Evolutionary conservation across 1,139 yeast species (phyloP), one percentile per base, ranked within the genome.

Genomic region (Zygosaccharomyces pseudobailii): DNA sequence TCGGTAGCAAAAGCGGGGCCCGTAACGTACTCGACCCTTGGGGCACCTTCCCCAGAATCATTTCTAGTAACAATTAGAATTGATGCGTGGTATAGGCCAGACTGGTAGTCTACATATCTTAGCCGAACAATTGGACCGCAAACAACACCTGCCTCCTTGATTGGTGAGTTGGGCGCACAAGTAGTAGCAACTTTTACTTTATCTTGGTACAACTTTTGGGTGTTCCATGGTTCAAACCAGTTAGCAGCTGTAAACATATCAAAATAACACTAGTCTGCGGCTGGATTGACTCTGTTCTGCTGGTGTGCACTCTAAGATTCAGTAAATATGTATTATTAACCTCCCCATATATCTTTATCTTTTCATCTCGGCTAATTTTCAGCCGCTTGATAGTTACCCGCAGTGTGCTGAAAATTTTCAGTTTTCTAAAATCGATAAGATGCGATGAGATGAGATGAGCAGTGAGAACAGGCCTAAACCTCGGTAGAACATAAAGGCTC

Each of bases 41-140:
- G 71, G 3, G 55, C 48, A 1, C 40, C 46, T 30, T 39, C 27
- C 40, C 49, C 8, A 30, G 40, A 38, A 57, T 53, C 21, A 46
- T 46, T 46, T 47, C 59, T 65, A 54, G 50, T 67, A 59, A 42
- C 70, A 52, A 40, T 62, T 65, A 87, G 57, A 21, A 86, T 70
- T 1, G 86, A 71, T 1, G 82, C 96, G 35, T 87, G 68, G 70
- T 87, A 88, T 47, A 74, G 70, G 38, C 65, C 56, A 7, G 68
- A 49, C 0, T 71, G 70, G 25, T 75, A 65, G 54, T 75, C 78
- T 34, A 76, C 77, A 4, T 86, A 89, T 48, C 79, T 70, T 47
- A 84, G 75, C 50, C 92, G 72, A 49, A 89, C 68, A 32, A 83
- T 71, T 0, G 97, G 97, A 1, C 97, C 97, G 63, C 92, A 84